Conservation (phyloP, 1,139 yeast species). For the Citeromyces siamensis region DNA sequence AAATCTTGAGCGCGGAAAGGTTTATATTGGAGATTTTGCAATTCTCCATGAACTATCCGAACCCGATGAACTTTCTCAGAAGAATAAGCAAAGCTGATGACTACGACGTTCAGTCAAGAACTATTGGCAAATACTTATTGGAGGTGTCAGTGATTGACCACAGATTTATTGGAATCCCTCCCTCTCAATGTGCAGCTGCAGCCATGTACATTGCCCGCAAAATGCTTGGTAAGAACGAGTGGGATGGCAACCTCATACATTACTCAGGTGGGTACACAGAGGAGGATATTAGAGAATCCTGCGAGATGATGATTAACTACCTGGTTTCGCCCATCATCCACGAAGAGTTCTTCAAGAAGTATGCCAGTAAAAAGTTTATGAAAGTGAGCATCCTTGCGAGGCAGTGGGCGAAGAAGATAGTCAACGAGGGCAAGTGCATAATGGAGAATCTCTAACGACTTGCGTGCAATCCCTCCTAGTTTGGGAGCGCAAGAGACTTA, state of each 20-base stretch:
- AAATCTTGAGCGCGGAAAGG: constrained; percentile 79
- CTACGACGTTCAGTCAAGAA: constrained; percentile 85
- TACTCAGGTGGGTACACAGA: constrained; percentile 88
- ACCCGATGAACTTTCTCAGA: constrained; percentile 88
- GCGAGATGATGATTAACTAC: constrained; percentile 66
- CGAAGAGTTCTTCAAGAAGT: constrained; percentile 89
- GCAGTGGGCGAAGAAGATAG: constrained; percentile 74
- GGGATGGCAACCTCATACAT: constrained; percentile 78
- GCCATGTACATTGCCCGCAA: constrained; percentile 83
- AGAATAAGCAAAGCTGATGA: constrained; percentile 93
- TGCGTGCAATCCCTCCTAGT: not conserved
- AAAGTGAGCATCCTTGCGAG: constrained; percentile 83
- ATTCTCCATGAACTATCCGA: constrained; percentile 79
- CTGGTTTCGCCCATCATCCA: constrained; percentile 77
- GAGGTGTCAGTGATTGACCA: constrained; percentile 79
- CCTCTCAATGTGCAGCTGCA: constrained; percentile 82
- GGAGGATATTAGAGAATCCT: constrained; percentile 57
- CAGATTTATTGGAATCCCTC: constrained; percentile 65
- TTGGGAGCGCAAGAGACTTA: too few relatives aligned
- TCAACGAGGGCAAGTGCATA: constrained; percentile 23
- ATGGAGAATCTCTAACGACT: constrained; percentile 15
- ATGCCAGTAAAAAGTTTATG: constrained; percentile 84
- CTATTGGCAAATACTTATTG: constrained; percentile 79
- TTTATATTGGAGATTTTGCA: constrained; percentile 64
- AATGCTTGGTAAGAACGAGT: constrained; percentile 60